A percentile compares a stretch with the other conserved stretches of the same genome.
Evolutionary conservation across 371 early-diverging fungal genomes (phyloP).

Genomic region (Coemansia sp.): DNA sequence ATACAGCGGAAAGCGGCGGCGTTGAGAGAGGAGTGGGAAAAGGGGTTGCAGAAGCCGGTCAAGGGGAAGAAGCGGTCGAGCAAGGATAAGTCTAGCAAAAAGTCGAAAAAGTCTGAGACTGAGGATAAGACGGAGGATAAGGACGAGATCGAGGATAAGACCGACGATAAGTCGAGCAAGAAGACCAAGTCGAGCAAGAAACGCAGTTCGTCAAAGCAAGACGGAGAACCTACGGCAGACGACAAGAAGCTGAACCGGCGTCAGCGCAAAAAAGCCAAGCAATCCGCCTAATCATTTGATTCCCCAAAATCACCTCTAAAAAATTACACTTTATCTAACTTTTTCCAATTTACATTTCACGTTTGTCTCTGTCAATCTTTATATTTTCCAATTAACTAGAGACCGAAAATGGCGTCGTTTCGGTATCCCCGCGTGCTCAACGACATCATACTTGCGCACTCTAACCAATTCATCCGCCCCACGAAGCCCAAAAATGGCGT

Average conservation of each 20-base stretch:
- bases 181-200: slow-evolving; percentile 9
- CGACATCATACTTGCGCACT: slow-evolving; percentile 30
- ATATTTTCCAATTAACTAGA: background rate
- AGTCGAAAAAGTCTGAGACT: background rate
- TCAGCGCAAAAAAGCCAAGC: slow-evolving; percentile 39
- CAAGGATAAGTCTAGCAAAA: slow-evolving; percentile 5
- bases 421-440: slow-evolving; percentile 44
- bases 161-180: slow-evolving; percentile 10
- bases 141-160: slow-evolving; percentile 13
- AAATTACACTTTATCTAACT: too few relatives aligned
- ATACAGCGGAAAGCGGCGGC: slow-evolving; percentile 51
- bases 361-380: background rate
- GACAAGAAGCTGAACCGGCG: slow-evolving; percentile 32
- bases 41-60: slow-evolving; percentile 21
- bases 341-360: too few relatives aligned
- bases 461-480: slow-evolving; percentile 34
- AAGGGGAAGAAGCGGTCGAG: slow-evolving; percentile 29
- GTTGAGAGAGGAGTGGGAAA: slow-evolving; percentile 45
- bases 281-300: too few relatives aligned
- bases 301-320: too few relatives aligned
- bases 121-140: slow-evolving; percentile 1
- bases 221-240: background rate
- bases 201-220: background rate
- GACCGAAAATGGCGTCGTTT: slow-evolving; percentile 30
- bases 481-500: slow-evolving; percentile 73